phyloP scores from a whole-genome alignment of 75 land plant genomes.

The Sequoiadendron giganteum region DNA sequence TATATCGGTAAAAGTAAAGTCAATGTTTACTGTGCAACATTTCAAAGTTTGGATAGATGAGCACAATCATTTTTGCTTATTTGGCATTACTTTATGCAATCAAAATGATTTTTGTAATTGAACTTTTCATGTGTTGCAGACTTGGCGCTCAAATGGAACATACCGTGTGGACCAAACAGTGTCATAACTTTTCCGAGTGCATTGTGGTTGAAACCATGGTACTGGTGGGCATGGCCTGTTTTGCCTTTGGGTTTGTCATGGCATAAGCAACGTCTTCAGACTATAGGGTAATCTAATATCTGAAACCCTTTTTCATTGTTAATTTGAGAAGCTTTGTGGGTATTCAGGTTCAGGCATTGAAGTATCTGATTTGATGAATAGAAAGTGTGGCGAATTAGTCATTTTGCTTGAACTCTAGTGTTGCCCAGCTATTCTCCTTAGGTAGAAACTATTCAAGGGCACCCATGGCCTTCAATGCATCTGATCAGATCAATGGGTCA shows the following conservation, averaged over 20 bases:
- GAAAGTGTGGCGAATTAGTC: too few species aligned
- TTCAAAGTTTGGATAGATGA: not conserved
- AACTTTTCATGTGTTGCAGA: slow-evolving; percentile 23
- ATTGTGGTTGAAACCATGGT: slow-evolving; percentile 56
- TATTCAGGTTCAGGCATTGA: too few species aligned
- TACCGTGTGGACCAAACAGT: slow-evolving; percentile 58
- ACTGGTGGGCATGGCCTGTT: slow-evolving; percentile 67
- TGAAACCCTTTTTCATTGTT: not conserved
- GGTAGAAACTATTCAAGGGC: too few species aligned
- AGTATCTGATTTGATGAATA: too few species aligned
- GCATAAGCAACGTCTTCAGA: slow-evolving; percentile 36
- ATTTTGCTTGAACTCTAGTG: too few species aligned
- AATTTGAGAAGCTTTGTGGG: not conserved
- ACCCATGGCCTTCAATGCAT: too few species aligned
- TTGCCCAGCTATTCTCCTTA: too few species aligned
- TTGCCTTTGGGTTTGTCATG: slow-evolving; percentile 46
- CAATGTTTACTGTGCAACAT: not conserved
- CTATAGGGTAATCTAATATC: slow-evolving; percentile 34
- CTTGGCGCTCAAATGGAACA: slow-evolving; percentile 44
- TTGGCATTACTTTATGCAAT: not conserved
- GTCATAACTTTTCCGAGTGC: slow-evolving; percentile 53
- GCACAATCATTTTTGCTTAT: not conserved
- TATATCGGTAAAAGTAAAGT: too few species aligned
- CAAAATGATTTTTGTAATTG: not conserved
- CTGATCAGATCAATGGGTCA: too few species aligned